A percentile compares a stretch with the other conserved stretches of the same genome.
Evolutionary conservation across 306 rosid species (phyloP).

Genomic region (Canavalia gladiata): DNA sequence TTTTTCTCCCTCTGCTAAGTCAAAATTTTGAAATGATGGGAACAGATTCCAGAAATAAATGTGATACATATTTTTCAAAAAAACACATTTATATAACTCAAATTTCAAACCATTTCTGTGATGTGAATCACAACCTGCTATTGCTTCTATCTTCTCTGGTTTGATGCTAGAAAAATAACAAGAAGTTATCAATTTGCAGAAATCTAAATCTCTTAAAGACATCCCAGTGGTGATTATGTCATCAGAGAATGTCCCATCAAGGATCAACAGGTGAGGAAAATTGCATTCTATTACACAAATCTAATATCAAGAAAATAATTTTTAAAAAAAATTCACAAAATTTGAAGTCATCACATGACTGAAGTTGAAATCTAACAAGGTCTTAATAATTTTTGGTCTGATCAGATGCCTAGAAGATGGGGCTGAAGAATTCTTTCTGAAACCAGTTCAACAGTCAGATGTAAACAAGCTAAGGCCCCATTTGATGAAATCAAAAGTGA

Average conservation of each 20-base stretch:
- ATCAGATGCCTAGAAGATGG: slow-evolving; percentile 91
- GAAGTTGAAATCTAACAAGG: slow-evolving; percentile 41
- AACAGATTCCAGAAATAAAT: slow-evolving; percentile 30
- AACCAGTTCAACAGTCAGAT: slow-evolving; percentile 84
- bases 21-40: slow-evolving; percentile 14
- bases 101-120: slow-evolving; percentile 17
- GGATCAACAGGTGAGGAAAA: slow-evolving; percentile 72
- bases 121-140: neutral
- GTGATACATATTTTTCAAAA: slow-evolving; percentile 15
- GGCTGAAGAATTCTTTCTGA: slow-evolving; percentile 83
- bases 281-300: neutral
- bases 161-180: slow-evolving; percentile 36
- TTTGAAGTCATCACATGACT: neutral
- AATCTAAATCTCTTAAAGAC: slow-evolving; percentile 80
- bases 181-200: slow-evolving; percentile 57
- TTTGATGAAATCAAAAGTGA: slow-evolving; percentile 62
- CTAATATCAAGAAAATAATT: neutral
- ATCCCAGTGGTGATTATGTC: slow-evolving; percentile 96
- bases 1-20: neutral
- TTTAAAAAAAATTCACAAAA: slow-evolving; percentile 15
- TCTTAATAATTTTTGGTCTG: neutral
- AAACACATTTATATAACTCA: neutral
- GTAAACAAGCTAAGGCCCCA: slow-evolving; percentile 81
- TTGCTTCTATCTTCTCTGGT: neutral
- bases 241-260: slow-evolving; percentile 86